Evolutionary conservation across 352 stramenopile genomes (phyloP).

Genomic region (Aphanomyces euteiches): DNA sequence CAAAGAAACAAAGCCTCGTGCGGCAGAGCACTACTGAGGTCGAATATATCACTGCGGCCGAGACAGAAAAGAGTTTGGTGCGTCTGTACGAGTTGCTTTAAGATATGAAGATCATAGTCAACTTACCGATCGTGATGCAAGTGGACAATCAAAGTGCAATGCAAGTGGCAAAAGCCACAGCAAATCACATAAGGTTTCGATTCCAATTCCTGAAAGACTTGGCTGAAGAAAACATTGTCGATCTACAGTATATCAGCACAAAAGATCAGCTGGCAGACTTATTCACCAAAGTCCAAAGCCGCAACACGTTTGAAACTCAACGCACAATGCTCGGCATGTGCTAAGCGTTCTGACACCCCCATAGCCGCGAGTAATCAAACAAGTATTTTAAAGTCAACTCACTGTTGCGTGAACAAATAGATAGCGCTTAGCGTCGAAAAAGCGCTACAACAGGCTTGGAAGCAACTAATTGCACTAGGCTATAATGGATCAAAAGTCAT

Average conservation of each 20-base stretch:
- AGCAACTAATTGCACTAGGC: no score
- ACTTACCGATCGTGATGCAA: neutral
- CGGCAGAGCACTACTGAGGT: no score
- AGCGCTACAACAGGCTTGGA: no score
- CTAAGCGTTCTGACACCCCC: no score
- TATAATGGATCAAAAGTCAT: no score
- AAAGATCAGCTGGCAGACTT: neutral
- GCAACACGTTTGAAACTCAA: no score
- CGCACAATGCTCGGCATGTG: no score
- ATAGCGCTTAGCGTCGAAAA: no score
- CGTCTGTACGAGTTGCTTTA: neutral
- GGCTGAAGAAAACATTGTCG: neutral
- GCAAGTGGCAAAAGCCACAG: neutral
- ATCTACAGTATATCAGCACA: neutral
- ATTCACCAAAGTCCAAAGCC: neutral
- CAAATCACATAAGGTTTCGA: neutral
- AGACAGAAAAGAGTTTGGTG: neutral
- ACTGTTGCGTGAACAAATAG: no score
- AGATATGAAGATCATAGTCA: neutral
- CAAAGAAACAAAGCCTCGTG: no score
- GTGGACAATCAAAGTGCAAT: neutral
- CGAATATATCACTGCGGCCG: neutral
- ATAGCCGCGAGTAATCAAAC: no score
- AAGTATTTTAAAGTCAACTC: no score
- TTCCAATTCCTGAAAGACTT: neutral